These are phyloP conservation scores for Colletotrichum phormii DNA, from an alignment of 2,329 filamentous ascomycete genomes.

Conservation along the genomic window DNA sequence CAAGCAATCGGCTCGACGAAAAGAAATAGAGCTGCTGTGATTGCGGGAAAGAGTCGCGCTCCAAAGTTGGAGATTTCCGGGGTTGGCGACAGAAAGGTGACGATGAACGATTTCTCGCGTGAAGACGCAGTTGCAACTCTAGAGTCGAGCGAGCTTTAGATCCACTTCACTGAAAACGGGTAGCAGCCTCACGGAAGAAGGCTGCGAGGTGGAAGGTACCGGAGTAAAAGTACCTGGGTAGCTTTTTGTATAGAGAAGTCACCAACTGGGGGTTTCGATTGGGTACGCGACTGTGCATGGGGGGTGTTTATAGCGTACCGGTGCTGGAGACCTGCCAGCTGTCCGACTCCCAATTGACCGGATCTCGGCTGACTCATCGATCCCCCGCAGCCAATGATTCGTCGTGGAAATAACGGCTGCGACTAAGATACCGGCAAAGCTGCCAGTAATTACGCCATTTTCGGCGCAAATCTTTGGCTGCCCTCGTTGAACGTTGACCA, in stretches of 20 bases:
- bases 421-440: background rate
- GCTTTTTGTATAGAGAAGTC: background rate
- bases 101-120: conserved; percentile 31
- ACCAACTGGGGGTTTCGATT: background rate
- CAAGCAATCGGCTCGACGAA: background rate
- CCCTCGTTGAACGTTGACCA: conserved; percentile 10
- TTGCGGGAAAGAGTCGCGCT: background rate
- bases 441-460: conserved; percentile 32
- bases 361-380: conserved; percentile 24
- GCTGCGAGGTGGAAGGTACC: conserved; percentile 5
- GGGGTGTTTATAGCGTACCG: background rate
- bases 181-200: conserved; percentile 36
- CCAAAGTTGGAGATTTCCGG: background rate
- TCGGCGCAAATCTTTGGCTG: conserved; percentile 23
- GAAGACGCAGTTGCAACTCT: conserved; percentile 31
- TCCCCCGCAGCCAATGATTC: conserved; percentile 23
- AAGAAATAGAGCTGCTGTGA: background rate
- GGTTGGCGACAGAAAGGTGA: conserved; percentile 14
- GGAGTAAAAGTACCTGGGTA: background rate
- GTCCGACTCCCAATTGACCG: background rate
- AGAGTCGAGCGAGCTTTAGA: conserved; percentile 24
- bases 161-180: conserved; percentile 27
- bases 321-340: conserved; percentile 1
- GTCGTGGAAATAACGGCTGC: background rate
- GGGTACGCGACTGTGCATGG: conserved; percentile 1